Evolutionary conservation across 1,284 basidiomycete species (phyloP).

Genomic region (Puccinia coronata): DNA sequence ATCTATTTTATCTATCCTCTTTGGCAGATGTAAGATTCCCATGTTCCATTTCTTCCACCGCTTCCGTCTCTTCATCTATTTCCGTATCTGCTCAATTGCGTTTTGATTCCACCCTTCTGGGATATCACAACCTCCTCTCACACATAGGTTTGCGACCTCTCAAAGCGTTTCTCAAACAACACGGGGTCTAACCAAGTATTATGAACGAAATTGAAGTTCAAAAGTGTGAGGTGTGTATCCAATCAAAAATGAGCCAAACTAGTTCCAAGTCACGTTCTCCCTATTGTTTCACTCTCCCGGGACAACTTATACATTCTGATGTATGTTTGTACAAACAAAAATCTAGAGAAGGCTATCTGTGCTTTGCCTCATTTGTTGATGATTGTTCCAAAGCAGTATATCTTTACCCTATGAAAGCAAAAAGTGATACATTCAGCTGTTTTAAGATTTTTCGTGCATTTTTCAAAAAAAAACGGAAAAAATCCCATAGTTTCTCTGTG

Average conservation of each 20-base stretch:
- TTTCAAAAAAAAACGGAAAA: constrained; percentile 53
- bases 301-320: constrained; percentile 28
- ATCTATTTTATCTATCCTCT: background rate
- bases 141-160: background rate
- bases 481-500: background rate
- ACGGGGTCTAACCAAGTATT: background rate
- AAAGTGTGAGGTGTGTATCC: background rate
- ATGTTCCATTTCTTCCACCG: no score
- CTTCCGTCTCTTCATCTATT: background rate
- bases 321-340: background rate
- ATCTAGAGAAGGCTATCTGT: background rate
- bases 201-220: constrained; percentile 2
- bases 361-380: background rate
- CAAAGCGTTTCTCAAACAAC: background rate
- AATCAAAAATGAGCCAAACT: background rate
- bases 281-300: background rate
- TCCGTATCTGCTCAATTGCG: no score
- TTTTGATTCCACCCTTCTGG: background rate
- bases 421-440: constrained; percentile 30
- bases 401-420: background rate
- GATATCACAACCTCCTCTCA: background rate
- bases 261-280: background rate
- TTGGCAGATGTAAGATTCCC: background rate
- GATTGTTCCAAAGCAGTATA: background rate
- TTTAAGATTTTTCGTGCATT: constrained; percentile 58